Conservation (phyloP, 305 asterid genomes). For the Striga hermonthica region DNA sequence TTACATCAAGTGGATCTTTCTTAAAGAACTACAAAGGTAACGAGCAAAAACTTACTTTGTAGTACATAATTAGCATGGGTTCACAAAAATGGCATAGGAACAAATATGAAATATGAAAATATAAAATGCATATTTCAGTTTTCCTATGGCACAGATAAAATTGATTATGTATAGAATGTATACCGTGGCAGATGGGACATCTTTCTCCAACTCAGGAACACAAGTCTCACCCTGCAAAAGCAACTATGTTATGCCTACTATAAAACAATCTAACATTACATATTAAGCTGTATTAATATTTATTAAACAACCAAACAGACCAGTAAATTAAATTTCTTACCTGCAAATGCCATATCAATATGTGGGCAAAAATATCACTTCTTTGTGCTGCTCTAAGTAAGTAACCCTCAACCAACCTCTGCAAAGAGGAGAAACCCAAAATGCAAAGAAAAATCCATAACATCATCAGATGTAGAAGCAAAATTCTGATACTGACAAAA, state of each 20-base stretch:
- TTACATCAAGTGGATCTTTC: slow-evolving; percentile 10
- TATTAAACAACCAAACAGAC: slow-evolving; percentile 26
- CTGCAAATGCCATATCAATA: slow-evolving; percentile 99
- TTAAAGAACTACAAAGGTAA: not conserved
- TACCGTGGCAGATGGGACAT: slow-evolving; percentile 62
- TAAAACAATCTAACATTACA: slow-evolving; percentile 29
- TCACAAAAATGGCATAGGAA: slow-evolving; percentile 6
- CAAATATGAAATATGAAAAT: slow-evolving; percentile 13
- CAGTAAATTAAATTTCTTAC: slow-evolving; percentile 35
- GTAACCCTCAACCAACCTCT: slow-evolving; percentile 95
- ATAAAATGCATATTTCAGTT: slow-evolving; percentile 16
- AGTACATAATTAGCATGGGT: slow-evolving; percentile 24
- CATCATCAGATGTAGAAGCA: slow-evolving; percentile 28
- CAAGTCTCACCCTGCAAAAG: slow-evolving; percentile 76
- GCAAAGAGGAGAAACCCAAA: slow-evolving; percentile 41
- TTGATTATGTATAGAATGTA: slow-evolving; percentile 24
- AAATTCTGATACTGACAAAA: not conserved
- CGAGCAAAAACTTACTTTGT: slow-evolving; percentile 8
- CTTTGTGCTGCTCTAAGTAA: slow-evolving; percentile 97
- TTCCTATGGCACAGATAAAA: slow-evolving; percentile 15
- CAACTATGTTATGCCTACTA: slow-evolving; percentile 31
- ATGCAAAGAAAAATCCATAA: slow-evolving; percentile 25
- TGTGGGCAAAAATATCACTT: slow-evolving; percentile 94
- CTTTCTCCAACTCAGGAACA: slow-evolving; percentile 54
- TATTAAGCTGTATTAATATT: slow-evolving; percentile 17